Base-by-base conservation (phyloP, 2,329 filamentous ascomycete species). In the Sclerotinia borealis region DNA sequence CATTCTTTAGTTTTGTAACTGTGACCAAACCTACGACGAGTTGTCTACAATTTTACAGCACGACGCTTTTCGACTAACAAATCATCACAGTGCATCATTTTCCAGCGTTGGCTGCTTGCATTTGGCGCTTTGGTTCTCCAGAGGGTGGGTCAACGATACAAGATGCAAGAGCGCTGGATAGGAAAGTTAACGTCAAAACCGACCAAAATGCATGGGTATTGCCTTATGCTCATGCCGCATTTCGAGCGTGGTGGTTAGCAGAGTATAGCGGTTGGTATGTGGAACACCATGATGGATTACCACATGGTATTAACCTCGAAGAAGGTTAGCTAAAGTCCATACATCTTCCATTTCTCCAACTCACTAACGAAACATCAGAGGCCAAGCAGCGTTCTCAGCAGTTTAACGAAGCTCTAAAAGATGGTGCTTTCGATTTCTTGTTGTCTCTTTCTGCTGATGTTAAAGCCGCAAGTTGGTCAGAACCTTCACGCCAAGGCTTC, bases 221-320 rank as follows among this genome's bases (percentile, higher is more conserved):
- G 45, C 81, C 87, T 19, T 89, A 88, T 69, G 82, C 98, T 15
- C 89, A 93, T 70, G 91, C 93, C 51, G 89, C 91, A 4, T 83
- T 93, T 15, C 83, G 85, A 61, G 85, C 89, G 5, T 92, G 91
- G 83, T 99, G 95, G 95, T 83, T 97, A 52, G 88, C 91, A 37
- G 92, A 98, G 72, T 97, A 97, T 76, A 95, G 91, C 68, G 91
- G 92, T 3, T 91, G 92, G 80, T 96, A 93, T 74, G 82, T 91
- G 64, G 92, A 96, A 69, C 84, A 88, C 52, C 66, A 85, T 25
- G 82, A 85, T 39, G 80, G 83, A 66, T 81, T 83, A 80, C 31
- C 79, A 86, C 34, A 80, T 81, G 49, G 84, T 83, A 54, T 83
- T 89, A 62, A 85, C 92, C 71, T 91, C 17, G 83, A 86, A 68